Evolutionary conservation across 78 protist species (phyloP).

Genomic region (Cavenderia fasciculata): DNA sequence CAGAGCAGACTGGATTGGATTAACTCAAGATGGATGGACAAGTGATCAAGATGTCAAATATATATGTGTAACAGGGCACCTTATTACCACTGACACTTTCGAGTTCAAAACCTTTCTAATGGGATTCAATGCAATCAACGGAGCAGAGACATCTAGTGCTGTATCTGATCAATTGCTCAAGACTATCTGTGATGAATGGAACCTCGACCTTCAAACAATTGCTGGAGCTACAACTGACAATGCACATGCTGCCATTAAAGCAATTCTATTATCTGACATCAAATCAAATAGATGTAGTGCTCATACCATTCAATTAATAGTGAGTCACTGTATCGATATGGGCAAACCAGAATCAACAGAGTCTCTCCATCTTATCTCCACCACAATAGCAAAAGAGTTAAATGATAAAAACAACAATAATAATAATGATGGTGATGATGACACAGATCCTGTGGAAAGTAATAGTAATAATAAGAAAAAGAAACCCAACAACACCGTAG

Average conservation of each 20-base stretch:
- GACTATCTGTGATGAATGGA: background rate
- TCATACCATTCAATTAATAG: background rate
- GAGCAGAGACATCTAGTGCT: background rate
- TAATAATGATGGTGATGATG: too few species aligned
- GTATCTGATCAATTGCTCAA: background rate
- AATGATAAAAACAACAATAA: too few species aligned
- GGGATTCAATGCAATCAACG: background rate
- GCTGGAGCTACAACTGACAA: background rate
- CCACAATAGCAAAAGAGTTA: too few species aligned
- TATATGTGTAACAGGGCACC: background rate
- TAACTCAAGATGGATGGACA: background rate
- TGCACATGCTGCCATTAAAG: background rate
- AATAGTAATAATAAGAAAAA: too few species aligned
- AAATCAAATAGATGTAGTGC: background rate
- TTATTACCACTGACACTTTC: background rate
- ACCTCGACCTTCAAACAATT: background rate
- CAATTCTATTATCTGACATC: background rate
- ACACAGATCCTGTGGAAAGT: too few species aligned
- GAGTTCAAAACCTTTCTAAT: background rate
- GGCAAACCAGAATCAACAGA: background rate
- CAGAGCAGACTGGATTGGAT: background rate
- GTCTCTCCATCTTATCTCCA: background rate
- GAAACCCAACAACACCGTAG: too few species aligned
- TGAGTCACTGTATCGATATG: constrained; percentile 3
- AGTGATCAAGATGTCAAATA: background rate